Evolutionary conservation across 192 early-diverging fungal species (phyloP), one percentile per base, ranked within the genome.

Genomic region (Gaertneriomyces semiglobifer): DNA sequence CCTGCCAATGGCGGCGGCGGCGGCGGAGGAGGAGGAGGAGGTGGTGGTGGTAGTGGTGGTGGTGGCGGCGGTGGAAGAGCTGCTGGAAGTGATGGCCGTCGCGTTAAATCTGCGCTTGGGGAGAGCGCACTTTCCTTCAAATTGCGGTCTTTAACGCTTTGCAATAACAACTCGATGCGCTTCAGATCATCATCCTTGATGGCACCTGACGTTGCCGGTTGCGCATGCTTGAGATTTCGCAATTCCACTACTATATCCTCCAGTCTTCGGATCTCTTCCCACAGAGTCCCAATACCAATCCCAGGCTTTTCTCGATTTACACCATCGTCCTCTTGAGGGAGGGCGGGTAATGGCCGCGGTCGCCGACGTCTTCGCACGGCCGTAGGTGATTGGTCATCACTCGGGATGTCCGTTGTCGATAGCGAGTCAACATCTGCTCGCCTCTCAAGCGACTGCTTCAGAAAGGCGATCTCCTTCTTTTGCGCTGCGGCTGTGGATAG

Each of bases 251-350:
- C 72, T 8, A 77, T 16, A 4, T 44, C 64, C 61, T 77, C 71
- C 58, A 77, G 53, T 10, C 68, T 40, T 12, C 66, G 60, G 40
- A 76, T 73, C 44, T 76, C 75, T 53, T 76, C 70, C 75, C 75
- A 76, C 33, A 76, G 63, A 14, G 6, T 6, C 11, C 73, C 73
- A 48, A 65, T 39, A 11, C 62, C 69, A 5, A 44, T 62, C n/a
- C 68, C 48, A 14, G 60, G 18, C 12, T 50, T 16, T 19, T 53
- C 39, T 33, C 66, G 18, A 47, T n/a, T 43, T 4, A 38, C 55
- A 38, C 55, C 55, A 4, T 14, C 55, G 33, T 5, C 38, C 39
- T 38, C 55, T 57, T 4, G 4, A 14, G 55, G 55, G 16, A 39
- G 55, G 12, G 39, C 55, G 12, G 55, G 55, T 12, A 57, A 33